Base-by-base conservation (phyloP, 352 stramenopile species). In the Phytopythium litorale region DNA sequence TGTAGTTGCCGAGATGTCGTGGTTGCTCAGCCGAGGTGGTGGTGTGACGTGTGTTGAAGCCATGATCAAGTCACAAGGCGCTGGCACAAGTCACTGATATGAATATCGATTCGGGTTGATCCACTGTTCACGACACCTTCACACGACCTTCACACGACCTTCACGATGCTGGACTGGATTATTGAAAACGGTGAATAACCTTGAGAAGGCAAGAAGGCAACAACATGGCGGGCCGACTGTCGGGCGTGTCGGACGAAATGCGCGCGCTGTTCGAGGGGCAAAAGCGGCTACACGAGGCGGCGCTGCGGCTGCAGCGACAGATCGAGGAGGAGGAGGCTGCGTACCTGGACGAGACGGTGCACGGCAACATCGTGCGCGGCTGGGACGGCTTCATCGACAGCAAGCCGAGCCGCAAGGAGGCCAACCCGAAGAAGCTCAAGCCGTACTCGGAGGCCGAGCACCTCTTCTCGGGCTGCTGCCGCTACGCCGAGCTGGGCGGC, bases 371-470 rank as follows among this genome's bases (percentile, higher is more conserved):
- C 64, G 84, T 95, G 62, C 84, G 84, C 48, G 87, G 87, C 42
- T 95, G 87, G 87, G 87, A 95, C 56, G 87, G 87, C 52, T 95
- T 92, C 64, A 88, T 91, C 53, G 86, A 95, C 70, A 81, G 73
- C 32, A 93, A 92, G 56, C 81, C 82, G 59, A 77, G 76, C 28
- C 80, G 84, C 54, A 93, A 92, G 68, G 84, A 95, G 68, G 70
- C 75, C 23, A 82, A 81, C 58, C 58, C 72, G 52, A 93, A 92
- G 78, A 95, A 95, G 45, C 71, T 84, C 55, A 87, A 88, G 63
- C 84, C 84, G 45, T 95, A 95, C 67, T 78, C 72, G 6, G 81
- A 91, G 49, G 64, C 77, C 18, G 86, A 95, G 63, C 81, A 92
- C 62, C 68, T 95, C 32, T 95, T 95, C 62, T 90, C 83, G 6